Base-by-base conservation (phyloP, 2,329 filamentous ascomycete species). In the Cytospora chrysosperma region DNA sequence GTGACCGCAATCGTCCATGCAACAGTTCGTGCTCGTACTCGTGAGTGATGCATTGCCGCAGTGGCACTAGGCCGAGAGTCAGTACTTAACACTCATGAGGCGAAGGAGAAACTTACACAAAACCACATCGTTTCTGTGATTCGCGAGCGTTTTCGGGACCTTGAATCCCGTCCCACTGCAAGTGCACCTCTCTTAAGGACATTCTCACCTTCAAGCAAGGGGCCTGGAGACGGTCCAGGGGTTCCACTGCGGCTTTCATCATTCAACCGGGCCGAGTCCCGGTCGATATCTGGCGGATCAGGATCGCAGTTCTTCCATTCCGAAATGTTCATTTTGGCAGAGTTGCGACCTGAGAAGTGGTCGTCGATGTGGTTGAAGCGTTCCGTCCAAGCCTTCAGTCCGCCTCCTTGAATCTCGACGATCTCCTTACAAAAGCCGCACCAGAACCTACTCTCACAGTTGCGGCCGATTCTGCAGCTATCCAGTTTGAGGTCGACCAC, bases 351-450 rank as follows among this genome's bases (percentile, higher is more conserved):
- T 60, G 82, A 82, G 66, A 89, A 87, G 70, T 92, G 90, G 19
- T 84, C 74, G 64, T 93, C 91, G 67, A 96, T 93, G 71, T 97
- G 92, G 68, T 93, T 77, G 69, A 79, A 84, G 13, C 83, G 75
- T 68, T 77, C 77, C 9, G 84, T 83, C 62, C 69, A 68, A 0
- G 86, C 85, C 27, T 83, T 83, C 1, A 80, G 72, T 4, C 82
- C 80, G 37, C 76, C 76, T 26, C 78, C 76, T 34, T 76, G 72
- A 32, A 87, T 78, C n/a, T 77, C 73, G 17, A 92, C 76, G 24
- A 87, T 79, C 21, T 75, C 70, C 19, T 76, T 71, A 73, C 92
- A 97, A 73, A 97, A 96, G 0, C 93, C 93, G 71, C 93, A 97
- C 93, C 93, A 97, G 75, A 92, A 97, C 7, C 82, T 79, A 2